A percentile compares a stretch with the other conserved stretches of the same genome.
phyloP scores from a whole-genome alignment of 2,329 filamentous ascomycete species.

The Aspergillus udagawae region DNA sequence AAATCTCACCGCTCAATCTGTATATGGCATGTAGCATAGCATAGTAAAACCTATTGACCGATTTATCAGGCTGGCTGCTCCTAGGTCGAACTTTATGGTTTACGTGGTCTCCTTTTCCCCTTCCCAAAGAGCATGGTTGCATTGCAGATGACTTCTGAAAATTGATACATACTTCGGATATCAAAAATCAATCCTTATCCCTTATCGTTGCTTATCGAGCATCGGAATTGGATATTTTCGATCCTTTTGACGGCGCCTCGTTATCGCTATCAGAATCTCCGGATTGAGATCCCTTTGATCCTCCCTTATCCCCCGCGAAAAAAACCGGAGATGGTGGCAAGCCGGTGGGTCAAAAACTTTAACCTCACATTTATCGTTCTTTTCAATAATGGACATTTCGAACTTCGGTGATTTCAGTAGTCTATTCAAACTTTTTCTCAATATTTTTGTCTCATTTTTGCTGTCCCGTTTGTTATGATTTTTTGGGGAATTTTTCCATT shows the following conservation, averaged over 20 bases:
- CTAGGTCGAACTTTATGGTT: neutral
- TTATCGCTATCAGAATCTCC: constrained; percentile 12
- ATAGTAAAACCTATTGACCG: neutral
- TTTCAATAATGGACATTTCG: neutral
- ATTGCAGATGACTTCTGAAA: neutral
- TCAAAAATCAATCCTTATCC: constrained; percentile 11
- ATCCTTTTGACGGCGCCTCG: neutral
- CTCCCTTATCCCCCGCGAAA: constrained; percentile 27
- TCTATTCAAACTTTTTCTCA: neutral
- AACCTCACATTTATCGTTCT: neutral
- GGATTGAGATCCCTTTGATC: constrained; percentile 4
- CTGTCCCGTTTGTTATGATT: neutral
- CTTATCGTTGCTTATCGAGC: constrained; percentile 10
- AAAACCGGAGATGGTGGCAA: constrained; percentile 13
- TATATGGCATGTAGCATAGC: neutral
- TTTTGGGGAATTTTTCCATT: neutral
- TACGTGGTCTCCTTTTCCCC: neutral
- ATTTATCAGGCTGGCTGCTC: neutral
- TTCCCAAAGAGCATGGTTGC: neutral
- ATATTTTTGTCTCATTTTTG: neutral
- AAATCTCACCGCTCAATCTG: constrained; percentile 13
- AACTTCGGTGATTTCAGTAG: neutral
- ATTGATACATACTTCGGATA: neutral
- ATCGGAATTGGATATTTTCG: constrained; percentile 1
- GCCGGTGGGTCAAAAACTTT: neutral